Conservation (phyloP, 2,329 filamentous ascomycete genomes). For the Ophiostoma perfectum region DNA sequence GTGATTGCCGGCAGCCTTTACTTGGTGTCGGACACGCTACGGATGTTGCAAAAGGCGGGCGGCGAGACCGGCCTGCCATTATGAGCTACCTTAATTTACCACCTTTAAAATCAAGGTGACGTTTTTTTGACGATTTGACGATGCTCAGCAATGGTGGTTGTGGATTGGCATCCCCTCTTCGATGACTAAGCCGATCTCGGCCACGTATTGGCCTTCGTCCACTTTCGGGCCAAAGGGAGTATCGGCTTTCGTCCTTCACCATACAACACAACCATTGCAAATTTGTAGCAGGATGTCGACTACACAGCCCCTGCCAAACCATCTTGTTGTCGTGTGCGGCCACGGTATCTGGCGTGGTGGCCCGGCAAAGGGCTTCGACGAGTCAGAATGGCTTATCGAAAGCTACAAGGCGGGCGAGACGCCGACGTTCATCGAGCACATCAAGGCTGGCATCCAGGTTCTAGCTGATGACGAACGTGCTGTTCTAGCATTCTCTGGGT, state of each 20-base stretch:
- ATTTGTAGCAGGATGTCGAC: not conserved
- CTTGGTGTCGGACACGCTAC: conserved; percentile 42
- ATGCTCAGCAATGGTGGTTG: not conserved
- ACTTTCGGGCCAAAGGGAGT: not conserved
- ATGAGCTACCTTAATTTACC: not conserved
- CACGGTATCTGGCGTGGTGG: conserved; percentile 72
- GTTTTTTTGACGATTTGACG: not conserved
- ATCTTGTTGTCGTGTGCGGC: conserved; percentile 76
- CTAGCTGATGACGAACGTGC: conserved; percentile 44
- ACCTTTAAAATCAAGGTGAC: not conserved
- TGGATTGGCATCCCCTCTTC: not conserved
- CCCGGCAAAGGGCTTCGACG: conserved; percentile 45
- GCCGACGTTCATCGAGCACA: conserved; percentile 71
- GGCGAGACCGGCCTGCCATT: conserved; percentile 23
- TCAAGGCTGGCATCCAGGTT: conserved; percentile 56
- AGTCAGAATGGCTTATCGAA: conserved; percentile 67
- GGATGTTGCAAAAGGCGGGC: conserved; percentile 31
- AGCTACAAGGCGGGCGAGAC: conserved; percentile 74
- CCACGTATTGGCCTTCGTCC: not conserved
- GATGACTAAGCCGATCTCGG: not conserved
- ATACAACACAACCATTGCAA: not conserved
- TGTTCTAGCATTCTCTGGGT: conserved; percentile 65
- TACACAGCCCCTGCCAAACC: conserved; percentile 32
- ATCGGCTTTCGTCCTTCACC: not conserved
- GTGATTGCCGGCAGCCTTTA: conserved; percentile 74